A percentile compares a stretch with the other conserved stretches of the same genome.
Conservation (phyloP, 2,329 filamentous ascomycete species). For the Rutstroemia sp. region DNA sequence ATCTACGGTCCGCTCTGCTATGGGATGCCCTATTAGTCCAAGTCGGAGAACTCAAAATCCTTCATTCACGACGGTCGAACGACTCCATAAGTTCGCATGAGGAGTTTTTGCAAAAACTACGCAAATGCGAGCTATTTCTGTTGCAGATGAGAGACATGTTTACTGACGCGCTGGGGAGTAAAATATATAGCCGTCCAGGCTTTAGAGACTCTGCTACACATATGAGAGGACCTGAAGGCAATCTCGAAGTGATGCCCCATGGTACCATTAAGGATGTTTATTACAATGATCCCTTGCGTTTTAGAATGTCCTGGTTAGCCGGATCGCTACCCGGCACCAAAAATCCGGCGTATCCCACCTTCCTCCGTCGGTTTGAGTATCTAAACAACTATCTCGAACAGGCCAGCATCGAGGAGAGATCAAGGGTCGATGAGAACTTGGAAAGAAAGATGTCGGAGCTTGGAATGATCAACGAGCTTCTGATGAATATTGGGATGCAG, state of each 20-base stretch:
- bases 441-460: background rate
- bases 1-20: too few species aligned
- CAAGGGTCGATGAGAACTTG: background rate
- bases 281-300: background rate
- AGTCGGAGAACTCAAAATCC: background rate
- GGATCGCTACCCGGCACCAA: background rate
- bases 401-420: background rate
- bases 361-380: background rate
- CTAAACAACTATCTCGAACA: background rate
- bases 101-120: background rate
- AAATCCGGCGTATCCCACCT: background rate
- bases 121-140: background rate
- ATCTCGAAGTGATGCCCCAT: background rate
- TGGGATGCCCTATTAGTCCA: background rate
- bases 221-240: background rate
- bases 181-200: too few species aligned
- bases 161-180: too few species aligned
- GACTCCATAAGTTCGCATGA: background rate
- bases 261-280: background rate
- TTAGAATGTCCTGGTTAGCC: background rate
- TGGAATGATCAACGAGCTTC: background rate
- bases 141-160: background rate
- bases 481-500: background rate
- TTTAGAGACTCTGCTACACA: background rate
- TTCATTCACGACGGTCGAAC: background rate